Percentiles rank a stretch among this genome's conserved stretches.
Evolutionary conservation across 192 early-diverging fungal species (phyloP).

Genomic region (Backusella circina): DNA sequence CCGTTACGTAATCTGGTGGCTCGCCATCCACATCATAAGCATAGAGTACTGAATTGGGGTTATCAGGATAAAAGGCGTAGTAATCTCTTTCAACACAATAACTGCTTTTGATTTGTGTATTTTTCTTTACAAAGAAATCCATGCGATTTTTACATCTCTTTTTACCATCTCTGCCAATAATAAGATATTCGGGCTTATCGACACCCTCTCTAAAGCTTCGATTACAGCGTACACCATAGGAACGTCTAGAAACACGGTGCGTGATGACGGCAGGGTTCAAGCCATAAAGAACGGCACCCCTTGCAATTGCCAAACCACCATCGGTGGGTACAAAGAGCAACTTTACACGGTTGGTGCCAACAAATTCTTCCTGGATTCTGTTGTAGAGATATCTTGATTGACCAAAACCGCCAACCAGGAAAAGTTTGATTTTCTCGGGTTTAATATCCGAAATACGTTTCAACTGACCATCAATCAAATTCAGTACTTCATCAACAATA

Average conservation of each 20-base stretch:
- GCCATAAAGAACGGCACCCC: constrained; percentile 53
- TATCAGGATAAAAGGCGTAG: constrained; percentile 40
- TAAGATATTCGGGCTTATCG: constrained; percentile 41
- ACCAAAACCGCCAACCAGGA: constrained; percentile 57
- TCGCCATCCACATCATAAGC: constrained; percentile 34
- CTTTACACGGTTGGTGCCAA: constrained; percentile 30
- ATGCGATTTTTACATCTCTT: constrained; percentile 46
- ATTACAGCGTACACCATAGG: constrained; percentile 49
- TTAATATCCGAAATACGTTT: constrained; percentile 38
- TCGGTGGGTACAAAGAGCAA: constrained; percentile 49
- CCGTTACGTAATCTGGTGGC: constrained; percentile 30
- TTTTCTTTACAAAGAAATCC: constrained; percentile 41
- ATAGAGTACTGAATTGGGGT: constrained; percentile 38
- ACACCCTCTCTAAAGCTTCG: constrained; percentile 48
- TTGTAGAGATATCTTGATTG: constrained; percentile 48
- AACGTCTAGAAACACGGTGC: constrained; percentile 47
- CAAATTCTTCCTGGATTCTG: constrained; percentile 45
- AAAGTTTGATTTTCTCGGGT: constrained; percentile 33
- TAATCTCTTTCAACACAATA: constrained; percentile 37
- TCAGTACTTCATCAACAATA: constrained; percentile 46
- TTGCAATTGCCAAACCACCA: constrained; percentile 47
- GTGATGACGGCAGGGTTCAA: constrained; percentile 45
- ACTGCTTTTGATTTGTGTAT: constrained; percentile 26
- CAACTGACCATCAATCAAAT: constrained; percentile 46
- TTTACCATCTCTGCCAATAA: constrained; percentile 42